These are phyloP conservation scores for Penicillium coprophilum DNA, from an alignment of 495 filamentous ascomycete species.

Conservation along the genomic window DNA sequence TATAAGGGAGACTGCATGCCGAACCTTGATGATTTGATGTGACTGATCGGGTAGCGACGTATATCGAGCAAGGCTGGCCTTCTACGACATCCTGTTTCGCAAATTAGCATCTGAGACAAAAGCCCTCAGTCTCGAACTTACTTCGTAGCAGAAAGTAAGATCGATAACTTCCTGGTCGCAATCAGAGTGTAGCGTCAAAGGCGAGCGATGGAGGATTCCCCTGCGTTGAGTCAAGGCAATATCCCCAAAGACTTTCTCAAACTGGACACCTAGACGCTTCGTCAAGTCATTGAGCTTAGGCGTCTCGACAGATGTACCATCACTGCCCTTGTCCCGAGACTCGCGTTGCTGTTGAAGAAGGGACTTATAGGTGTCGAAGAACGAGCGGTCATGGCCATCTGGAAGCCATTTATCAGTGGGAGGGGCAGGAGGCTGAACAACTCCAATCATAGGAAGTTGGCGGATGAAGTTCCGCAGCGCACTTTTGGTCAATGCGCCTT, in stretches of 20 bases:
- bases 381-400: constrained; percentile 43
- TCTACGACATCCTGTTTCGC: constrained; percentile 20
- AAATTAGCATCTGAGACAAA: not conserved
- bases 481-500: constrained; percentile 51
- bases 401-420: constrained; percentile 39
- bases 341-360: constrained; percentile 36
- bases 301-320: constrained; percentile 31
- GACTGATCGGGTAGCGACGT: constrained; percentile 35
- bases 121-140: constrained; percentile 9
- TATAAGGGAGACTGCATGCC: not conserved
- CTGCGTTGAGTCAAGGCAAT: constrained; percentile 59
- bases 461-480: constrained; percentile 46
- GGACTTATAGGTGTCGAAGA: constrained; percentile 50
- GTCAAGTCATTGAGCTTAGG: constrained; percentile 56
- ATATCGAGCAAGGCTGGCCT: constrained; percentile 34
- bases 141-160: constrained; percentile 40
- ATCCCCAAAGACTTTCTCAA: constrained; percentile 53
- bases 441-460: constrained; percentile 43
- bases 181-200: constrained; percentile 44
- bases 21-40: constrained; percentile 38
- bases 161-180: constrained; percentile 41
- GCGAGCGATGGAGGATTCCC: constrained; percentile 53
- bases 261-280: constrained; percentile 51
- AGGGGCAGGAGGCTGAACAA: constrained; percentile 26
- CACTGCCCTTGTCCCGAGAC: constrained; percentile 21